Evolutionary conservation across 2,329 filamentous ascomycete species (phyloP).

Genomic region (Ceratocystis cubensis): DNA sequence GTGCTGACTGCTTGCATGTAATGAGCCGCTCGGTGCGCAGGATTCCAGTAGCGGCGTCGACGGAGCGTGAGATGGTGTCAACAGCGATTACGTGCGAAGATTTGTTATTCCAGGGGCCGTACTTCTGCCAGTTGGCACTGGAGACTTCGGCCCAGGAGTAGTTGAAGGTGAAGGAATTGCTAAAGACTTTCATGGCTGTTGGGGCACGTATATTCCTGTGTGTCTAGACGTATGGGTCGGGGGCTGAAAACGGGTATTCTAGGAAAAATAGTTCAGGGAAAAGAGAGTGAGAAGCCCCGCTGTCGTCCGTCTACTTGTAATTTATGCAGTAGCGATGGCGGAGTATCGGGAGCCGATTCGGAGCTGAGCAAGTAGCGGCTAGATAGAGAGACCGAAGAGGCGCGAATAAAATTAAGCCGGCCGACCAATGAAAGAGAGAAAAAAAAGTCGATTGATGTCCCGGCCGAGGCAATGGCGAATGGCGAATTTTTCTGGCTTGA

Average conservation of each 20-base stretch:
- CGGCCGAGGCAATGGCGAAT: too few species aligned
- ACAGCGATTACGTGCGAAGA: slow-evolving; percentile 93
- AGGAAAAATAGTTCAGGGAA: background rate
- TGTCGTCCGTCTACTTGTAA: background rate
- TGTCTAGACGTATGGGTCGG: background rate
- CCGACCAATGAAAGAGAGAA: background rate
- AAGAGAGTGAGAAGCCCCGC: background rate
- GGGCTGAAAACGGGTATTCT: background rate
- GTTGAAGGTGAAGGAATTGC: slow-evolving; percentile 77
- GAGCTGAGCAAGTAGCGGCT: background rate
- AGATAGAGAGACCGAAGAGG: too few species aligned
- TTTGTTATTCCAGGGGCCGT: slow-evolving; percentile 97
- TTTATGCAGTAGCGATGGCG: background rate
- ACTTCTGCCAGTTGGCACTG: slow-evolving; percentile 96
- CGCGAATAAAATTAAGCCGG: too few species aligned
- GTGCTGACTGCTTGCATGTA: slow-evolving; percentile 50
- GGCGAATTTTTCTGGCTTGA: background rate
- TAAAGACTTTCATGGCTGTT: slow-evolving; percentile 80
- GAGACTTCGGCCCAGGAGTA: slow-evolving; percentile 99
- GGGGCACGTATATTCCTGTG: slow-evolving; percentile 21
- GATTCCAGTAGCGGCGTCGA: slow-evolving; percentile 46
- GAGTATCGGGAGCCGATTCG: background rate
- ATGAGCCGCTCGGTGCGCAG: slow-evolving; percentile 51
- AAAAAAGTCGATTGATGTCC: too few species aligned
- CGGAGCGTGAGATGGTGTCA: slow-evolving; percentile 67